Evolutionary conservation across 345 rosid species (phyloP).

Genomic region (Moricandia moricandioides): DNA sequence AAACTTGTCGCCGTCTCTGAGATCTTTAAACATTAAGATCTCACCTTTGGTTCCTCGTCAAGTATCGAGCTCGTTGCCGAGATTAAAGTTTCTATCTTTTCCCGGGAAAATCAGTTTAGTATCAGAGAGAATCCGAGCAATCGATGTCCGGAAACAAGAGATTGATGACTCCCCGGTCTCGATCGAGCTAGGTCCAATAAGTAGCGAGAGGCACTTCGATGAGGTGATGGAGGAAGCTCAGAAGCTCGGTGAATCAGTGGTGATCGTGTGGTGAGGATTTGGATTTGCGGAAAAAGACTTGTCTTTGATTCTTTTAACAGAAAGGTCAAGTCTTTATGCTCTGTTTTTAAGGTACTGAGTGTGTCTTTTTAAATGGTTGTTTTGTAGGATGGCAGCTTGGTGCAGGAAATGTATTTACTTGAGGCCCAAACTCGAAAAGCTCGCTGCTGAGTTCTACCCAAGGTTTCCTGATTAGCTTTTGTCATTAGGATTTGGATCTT

Average conservation of each 20-base stretch:
- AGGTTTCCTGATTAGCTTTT: slow-evolving; percentile 44
- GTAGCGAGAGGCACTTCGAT: slow-evolving; percentile 67
- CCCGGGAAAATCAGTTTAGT: slow-evolving; percentile 1
- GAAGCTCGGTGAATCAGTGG: slow-evolving; percentile 54
- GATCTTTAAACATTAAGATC: slow-evolving; percentile 33
- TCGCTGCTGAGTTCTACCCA: slow-evolving; percentile 82
- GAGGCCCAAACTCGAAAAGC: slow-evolving; percentile 82
- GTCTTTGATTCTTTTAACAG: background rate
- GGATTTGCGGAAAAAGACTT: too few relatives aligned
- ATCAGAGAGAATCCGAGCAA: slow-evolving; percentile 26
- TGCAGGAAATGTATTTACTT: slow-evolving; percentile 91
- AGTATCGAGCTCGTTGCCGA: slow-evolving; percentile 12
- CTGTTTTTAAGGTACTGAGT: background rate
- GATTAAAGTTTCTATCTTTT: background rate
- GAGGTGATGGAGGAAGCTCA: slow-evolving; percentile 75
- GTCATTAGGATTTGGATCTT: background rate
- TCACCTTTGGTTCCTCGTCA: slow-evolving; percentile 25
- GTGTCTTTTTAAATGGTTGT: slow-evolving; percentile 8
- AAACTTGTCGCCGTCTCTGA: slow-evolving; percentile 37
- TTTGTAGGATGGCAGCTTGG: slow-evolving; percentile 93
- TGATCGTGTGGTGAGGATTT: slow-evolving; percentile 62
- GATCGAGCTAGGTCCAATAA: slow-evolving; percentile 51
- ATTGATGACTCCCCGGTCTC: slow-evolving; percentile 66
- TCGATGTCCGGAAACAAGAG: slow-evolving; percentile 39
- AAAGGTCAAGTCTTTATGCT: background rate